Percentiles rank a stretch among this genome's conserved stretches.
Conservation (phyloP, 345 rosid genomes). For the Murraya paniculata region DNA sequence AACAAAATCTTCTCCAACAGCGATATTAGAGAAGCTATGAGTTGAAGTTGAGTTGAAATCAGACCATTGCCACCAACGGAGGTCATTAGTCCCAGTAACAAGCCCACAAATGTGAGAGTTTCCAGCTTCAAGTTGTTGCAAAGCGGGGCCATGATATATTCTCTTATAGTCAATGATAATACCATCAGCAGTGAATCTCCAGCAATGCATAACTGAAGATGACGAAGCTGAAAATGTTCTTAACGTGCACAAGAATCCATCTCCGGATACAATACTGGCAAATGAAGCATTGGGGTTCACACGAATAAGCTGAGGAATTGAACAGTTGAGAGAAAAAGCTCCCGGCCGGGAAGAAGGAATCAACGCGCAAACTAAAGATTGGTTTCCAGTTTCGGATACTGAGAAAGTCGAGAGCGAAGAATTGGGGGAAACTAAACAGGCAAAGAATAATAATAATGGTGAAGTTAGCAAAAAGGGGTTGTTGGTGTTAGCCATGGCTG, state of each 20-base stretch:
- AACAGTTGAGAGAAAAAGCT: constrained; percentile 41
- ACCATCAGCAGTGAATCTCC: constrained; percentile 54
- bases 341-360: not conserved
- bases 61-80: constrained; percentile 60
- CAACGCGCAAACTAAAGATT: constrained; percentile 53
- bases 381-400: constrained; percentile 41
- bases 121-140: constrained; percentile 50
- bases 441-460: not conserved
- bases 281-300: constrained; percentile 13
- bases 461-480: not conserved
- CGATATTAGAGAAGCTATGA: constrained; percentile 24
- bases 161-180: constrained; percentile 21
- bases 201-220: constrained; percentile 41
- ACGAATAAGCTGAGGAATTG: constrained; percentile 32
- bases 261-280: constrained; percentile 58
- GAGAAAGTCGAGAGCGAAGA: constrained; percentile 55
- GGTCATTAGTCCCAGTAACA: constrained; percentile 22
- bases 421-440: constrained; percentile 11
- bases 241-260: constrained; percentile 59
- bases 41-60: not conserved
- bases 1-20: constrained; percentile 50
- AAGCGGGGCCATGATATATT: constrained; percentile 30
- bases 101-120: constrained; percentile 56
- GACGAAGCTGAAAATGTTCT: constrained; percentile 13
- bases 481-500: constrained; percentile 13